Base-by-base conservation (phyloP, 2,329 filamentous ascomycete genomes). In the Lachnellula hyalina region DNA sequence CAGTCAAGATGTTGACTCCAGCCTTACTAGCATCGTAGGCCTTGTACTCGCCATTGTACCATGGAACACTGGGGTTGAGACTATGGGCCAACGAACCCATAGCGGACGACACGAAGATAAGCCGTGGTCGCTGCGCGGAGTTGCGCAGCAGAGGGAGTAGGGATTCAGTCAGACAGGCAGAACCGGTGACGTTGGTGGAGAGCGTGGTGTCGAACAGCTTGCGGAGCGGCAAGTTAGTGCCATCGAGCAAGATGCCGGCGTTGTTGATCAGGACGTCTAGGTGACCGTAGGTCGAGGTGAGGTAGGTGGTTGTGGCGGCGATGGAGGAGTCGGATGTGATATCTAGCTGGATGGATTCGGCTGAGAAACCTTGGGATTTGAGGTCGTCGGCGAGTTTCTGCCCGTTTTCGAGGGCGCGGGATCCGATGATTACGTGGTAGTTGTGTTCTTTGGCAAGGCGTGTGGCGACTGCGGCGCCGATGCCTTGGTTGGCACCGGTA, bases 401-500 rank as follows among this genome's bases (percentile, higher is more conserved):
- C 21, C 70, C 66, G 21, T 69, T 67, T 14, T 55, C 54, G 42
- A 67, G 51, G 47, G 68, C 65, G 28, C 75, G 70, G 42, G 70
- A 71, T n/a, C 69, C 64, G 53, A 75, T 59, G 47, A 76, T 67
- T 47, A 75, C 64, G 52, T 72, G 67, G 62, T 74, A 74, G 53
- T 67, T 64, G 49, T 70, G 68, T 4, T 72, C 69, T 15, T 64
- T 63, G n/a, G 69, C 68, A n/a, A 77, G 66, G 51, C 70, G 68
- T 47, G 69, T 69, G n/a, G 68, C 68, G 5, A 68, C 68, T 54
- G 72, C 71, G 55, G 71, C 71, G 47, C 74, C 74, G 17, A 75
- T 70, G 48, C 74, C 74, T 61, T 70, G 65, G 61, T 75, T 76
- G 47, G 69, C 72, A 14, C 73, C 73, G 5, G 72, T 72, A 45